Base-by-base conservation (phyloP, 1,284 basidiomycete species). In the Filobasidium uniguttulatum region DNA sequence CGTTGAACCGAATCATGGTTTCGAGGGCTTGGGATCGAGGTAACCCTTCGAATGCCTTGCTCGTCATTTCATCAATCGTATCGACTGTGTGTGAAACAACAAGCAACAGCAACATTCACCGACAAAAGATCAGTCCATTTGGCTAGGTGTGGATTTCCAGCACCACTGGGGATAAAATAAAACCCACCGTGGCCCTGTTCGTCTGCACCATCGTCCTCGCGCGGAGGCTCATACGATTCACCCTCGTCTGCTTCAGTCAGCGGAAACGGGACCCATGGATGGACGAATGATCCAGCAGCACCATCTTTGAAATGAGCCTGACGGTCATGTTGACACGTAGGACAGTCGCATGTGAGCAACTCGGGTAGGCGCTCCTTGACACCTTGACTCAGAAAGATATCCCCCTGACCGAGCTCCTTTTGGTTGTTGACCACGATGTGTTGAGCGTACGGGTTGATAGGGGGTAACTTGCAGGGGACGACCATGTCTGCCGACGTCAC, bases 21-120 rank as follows among this genome's bases (percentile, higher is more conserved):
- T 70, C 66, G 44, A 70, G 67, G 22, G 68, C 65, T 49, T 69
- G 68, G 0, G 62, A 61, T 4, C 66, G 47, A 2, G 68, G 68
- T 9, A 70, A 38, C 15, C 50, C 31, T 12, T 54, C 55, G 2
- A 70, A 54, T 1, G 66, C 58, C 25, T 62, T 57, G 22, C 54
- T 58, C 8, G 65, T 66, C 14, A 65, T 60, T 43, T 65, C 41
- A 15, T 43, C 40, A 20, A 43, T 43, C 23, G 40, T 4, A n/a
- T 43, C 40, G 26, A 26, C 40, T n/a, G n/a, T n/a, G n/a, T n/a
- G n/a, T n/a, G n/a, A n/a, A n/a, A n/a, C n/a, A n/a, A 5, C n/a
- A 3, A 5, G 36, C 3, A 3, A 17, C 4, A 38, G 3, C 6
- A 5, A 38, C 36, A 5, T 5, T 3, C 14, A 4, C 36, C 15